phyloP scores from a whole-genome alignment of 1,284 basidiomycete genomes.

The Ustilago shanxiensis region DNA sequence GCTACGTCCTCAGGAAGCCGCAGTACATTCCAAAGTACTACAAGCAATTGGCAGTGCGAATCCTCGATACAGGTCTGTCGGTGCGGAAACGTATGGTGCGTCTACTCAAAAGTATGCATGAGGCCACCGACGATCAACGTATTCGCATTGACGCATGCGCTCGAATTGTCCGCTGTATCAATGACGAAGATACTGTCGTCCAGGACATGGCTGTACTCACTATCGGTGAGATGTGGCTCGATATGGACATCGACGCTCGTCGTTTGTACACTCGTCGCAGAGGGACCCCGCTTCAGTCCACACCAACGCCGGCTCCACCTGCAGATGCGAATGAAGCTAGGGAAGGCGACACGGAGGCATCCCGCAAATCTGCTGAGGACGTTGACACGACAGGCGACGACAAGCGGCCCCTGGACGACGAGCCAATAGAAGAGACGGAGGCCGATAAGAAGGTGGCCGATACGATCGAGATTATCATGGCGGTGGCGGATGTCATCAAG shows the following conservation, averaged over 20 bases:
- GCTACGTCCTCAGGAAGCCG: conserved; percentile 89
- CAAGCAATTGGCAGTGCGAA: conserved; percentile 83
- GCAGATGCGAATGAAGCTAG: conserved; percentile 5
- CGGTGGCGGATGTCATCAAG: conserved; percentile 82
- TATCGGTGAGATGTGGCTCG: conserved; percentile 89
- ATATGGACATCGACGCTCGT: conserved; percentile 41
- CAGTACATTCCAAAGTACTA: conserved; percentile 88
- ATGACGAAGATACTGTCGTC: conserved; percentile 92
- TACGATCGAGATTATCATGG: conserved; percentile 83
- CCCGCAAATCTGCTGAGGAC: not conserved
- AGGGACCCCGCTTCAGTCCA: conserved; percentile 19
- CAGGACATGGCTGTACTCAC: conserved; percentile 87
- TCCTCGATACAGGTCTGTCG: conserved; percentile 89
- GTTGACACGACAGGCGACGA: not conserved
- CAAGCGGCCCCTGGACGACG: conserved; percentile 5
- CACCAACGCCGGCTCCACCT: conserved; percentile 6
- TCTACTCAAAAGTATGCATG: conserved; percentile 85
- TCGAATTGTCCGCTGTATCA: conserved; percentile 83
- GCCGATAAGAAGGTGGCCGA: conserved; percentile 63
- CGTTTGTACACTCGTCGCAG: conserved; percentile 28
- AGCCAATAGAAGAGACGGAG: conserved; percentile 21
- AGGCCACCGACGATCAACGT: conserved; percentile 75
- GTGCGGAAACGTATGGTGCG: conserved; percentile 96
- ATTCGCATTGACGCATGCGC: conserved; percentile 84
- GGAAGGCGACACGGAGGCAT: not conserved